Conservation (phyloP, 345 rosid species). For the Xanthoceras sorbifolium region DNA sequence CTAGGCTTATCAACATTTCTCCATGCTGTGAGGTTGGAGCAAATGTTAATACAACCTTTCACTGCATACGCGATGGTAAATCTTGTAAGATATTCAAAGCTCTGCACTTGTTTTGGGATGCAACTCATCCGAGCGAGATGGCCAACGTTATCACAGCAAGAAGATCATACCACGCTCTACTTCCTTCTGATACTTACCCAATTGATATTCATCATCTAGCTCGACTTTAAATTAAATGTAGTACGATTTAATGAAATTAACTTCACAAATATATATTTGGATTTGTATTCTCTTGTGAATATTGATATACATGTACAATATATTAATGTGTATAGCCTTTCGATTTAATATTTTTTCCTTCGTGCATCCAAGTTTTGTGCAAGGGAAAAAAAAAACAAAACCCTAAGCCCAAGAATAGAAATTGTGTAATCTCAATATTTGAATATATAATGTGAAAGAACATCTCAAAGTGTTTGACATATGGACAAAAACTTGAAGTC, state of each 20-base stretch:
- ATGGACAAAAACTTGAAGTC: no score
- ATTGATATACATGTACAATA: no score
- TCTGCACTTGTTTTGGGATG: constrained; percentile 49
- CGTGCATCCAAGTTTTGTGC: no score
- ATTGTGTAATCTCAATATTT: no score
- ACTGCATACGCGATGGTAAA: neutral
- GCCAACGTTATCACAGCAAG: constrained; percentile 27
- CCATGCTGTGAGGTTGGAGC: neutral
- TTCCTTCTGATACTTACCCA: constrained; percentile 29
- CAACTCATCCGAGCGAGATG: constrained; percentile 48
- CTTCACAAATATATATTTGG: no score
- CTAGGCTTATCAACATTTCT: neutral
- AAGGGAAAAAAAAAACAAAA: no score
- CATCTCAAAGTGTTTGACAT: no score
- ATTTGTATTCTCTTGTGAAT: no score
- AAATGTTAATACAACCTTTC: neutral
- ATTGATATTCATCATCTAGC: constrained; percentile 27
- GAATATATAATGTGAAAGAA: no score
- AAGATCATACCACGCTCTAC: constrained; percentile 22
- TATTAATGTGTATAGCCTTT: no score
- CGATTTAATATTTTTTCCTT: no score
- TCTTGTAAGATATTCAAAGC: constrained; percentile 23
- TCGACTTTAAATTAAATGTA: neutral
- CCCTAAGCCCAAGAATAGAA: no score
- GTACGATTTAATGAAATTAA: neutral